Percentiles rank a stretch among this genome's conserved stretches.
These are phyloP conservation scores for Aleurites moluccanus DNA, from an alignment of 441 rosid genomes.

Conservation along the genomic window DNA sequence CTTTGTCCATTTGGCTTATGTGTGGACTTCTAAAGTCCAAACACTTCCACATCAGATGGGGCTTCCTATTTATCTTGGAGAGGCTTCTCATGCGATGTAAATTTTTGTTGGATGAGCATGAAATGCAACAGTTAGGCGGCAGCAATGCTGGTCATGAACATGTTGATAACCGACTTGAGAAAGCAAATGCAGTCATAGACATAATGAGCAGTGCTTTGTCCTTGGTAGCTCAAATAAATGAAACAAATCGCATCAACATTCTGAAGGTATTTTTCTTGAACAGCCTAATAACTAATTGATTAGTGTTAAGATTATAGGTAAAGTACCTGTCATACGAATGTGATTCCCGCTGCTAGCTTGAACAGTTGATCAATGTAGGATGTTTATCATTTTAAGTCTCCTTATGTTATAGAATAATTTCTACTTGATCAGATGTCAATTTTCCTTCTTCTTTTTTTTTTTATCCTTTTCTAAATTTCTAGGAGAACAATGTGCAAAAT, in stretches of 20 bases:
- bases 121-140: slow-evolving; percentile 56
- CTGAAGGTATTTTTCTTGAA: slow-evolving; percentile 66
- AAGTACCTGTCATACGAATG: neutral
- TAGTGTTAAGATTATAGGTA: neutral
- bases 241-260: slow-evolving; percentile 90
- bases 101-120: slow-evolving; percentile 88
- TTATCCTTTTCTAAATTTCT: neutral
- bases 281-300: slow-evolving; percentile 11
- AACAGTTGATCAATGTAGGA: neutral
- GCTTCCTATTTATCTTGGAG: slow-evolving; percentile 85
- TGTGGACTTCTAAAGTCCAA: slow-evolving; percentile 96
- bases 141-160: slow-evolving; percentile 40
- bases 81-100: slow-evolving; percentile 97
- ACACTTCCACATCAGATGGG: slow-evolving; percentile 74
- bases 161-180: slow-evolving; percentile 76
- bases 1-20: slow-evolving; percentile 80
- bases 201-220: slow-evolving; percentile 95
- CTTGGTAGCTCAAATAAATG: slow-evolving; percentile 83
- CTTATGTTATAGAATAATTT: neutral
- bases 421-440: neutral
- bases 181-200: slow-evolving; percentile 94
- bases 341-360: neutral
- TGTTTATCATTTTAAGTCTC: neutral
- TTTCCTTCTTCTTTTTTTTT: too few species aligned
- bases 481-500: neutral